Base-by-base conservation (phyloP, 148 eudicot species). In the Cornus controversa region DNA sequence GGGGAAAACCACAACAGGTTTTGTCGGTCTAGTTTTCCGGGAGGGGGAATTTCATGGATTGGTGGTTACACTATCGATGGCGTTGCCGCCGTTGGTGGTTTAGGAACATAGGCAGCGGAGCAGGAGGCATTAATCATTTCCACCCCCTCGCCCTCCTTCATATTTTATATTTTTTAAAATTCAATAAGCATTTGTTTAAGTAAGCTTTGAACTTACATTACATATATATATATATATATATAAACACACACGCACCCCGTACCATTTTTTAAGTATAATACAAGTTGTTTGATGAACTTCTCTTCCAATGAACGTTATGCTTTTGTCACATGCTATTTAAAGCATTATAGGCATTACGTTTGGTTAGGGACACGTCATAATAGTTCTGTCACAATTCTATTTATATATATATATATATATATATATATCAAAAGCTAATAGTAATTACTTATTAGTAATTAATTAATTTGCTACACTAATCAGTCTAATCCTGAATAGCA, bases 51-150 rank as follows among this genome's bases (percentile, higher is more conserved):
- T 74, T 68, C 77, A 37, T 40, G n/a, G n/a, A n/a, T n/a, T n/a
- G 66, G 73, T 75, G 58, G 74, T 22, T 68, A 75, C 82, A 75
- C 66, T 8, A 75, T 45, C 82, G 79, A 79, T 75, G 75, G 75
- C 82, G 71, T 54, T 75, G 82, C 79, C 82, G 71, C 79, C 79
- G 79, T 69, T 45, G 34, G 47, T 70, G 82, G 70, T 67, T 79
- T 25, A 67, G 67, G 72, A 50, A 72, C 81, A 73, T 37, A 27
- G 69, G 63, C 27, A 26, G 70, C 78, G 42, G 34, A 9, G 1
- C 57, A 65, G 77, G 69, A 37, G 70, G 31, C 28, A 53, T 8
- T 27, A 20, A 14, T 10, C 11, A 27, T 72, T 20, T n/a, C 5
- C 4, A 29, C 26, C 50, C 26, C 50, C 60, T 28, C 23, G 7